Conservation (phyloP, 148 eudicot genomes). For the Nepenthes mirabilis region DNA sequence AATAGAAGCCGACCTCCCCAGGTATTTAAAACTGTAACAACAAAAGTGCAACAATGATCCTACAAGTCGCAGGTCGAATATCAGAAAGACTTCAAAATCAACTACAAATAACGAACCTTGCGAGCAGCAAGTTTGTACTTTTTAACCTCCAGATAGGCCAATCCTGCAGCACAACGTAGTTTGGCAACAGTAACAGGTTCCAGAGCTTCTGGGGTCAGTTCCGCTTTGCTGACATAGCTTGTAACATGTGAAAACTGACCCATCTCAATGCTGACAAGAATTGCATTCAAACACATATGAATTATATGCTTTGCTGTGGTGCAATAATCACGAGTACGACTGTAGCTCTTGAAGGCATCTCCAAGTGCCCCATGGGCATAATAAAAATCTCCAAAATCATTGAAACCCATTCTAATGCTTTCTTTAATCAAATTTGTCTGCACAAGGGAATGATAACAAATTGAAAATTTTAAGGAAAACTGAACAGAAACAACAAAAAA, state of each 20-base stretch:
- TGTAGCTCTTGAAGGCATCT: constrained; percentile 86
- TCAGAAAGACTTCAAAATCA: not conserved
- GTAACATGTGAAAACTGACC: constrained; percentile 86
- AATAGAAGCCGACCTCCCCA: too few relatives aligned
- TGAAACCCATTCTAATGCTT: constrained; percentile 97
- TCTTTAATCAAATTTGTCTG: constrained; percentile 98
- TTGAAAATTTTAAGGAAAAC: not conserved
- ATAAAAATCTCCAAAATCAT: constrained; percentile 87
- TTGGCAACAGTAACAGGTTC: constrained; percentile 56
- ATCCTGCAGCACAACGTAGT: constrained; percentile 79
- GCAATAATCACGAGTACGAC: constrained; percentile 98
- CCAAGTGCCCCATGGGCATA: constrained; percentile 80
- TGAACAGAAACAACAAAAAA: not conserved
- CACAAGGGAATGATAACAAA: constrained; percentile 6
- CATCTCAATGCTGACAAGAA: constrained; percentile 93
- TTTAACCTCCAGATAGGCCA: constrained; percentile 63
- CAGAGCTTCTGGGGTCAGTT: constrained; percentile 54
- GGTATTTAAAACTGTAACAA: too few relatives aligned
- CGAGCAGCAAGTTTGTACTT: constrained; percentile 93
- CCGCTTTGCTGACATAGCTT: constrained; percentile 89
- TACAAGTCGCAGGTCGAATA: not conserved
- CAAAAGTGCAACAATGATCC: too few relatives aligned
- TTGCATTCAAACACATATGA: constrained; percentile 87
- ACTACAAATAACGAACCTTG: constrained; percentile 39
- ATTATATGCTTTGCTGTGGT: constrained; percentile 85